These are phyloP conservation scores for Grosmannia clavigera DNA, from an alignment of 2,329 filamentous ascomycete genomes.

Conservation along the genomic window DNA sequence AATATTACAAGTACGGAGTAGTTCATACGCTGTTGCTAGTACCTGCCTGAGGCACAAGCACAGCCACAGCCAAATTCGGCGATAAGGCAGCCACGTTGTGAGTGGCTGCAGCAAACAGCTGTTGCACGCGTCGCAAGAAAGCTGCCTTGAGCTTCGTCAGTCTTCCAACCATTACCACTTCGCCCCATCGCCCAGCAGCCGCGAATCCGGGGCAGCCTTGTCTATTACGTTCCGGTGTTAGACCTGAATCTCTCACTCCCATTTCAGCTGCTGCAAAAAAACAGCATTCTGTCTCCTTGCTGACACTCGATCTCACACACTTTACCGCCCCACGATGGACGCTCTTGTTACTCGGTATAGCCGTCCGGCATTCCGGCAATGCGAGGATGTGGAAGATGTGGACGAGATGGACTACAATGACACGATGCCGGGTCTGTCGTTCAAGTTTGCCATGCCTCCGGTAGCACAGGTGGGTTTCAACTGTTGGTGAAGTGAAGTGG, in stretches of 20 bases:
- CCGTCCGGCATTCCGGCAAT: conserved; percentile 57
- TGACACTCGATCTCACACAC: too few species aligned
- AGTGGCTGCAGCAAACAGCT: conserved; percentile 2
- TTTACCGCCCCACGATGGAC: conserved; percentile 51
- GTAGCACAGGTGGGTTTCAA: conserved; percentile 58
- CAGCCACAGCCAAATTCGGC: background rate
- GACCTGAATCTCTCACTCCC: background rate
- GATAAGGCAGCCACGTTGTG: conserved; percentile 2
- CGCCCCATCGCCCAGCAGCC: background rate
- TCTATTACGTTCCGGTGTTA: background rate
- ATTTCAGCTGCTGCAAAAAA: background rate
- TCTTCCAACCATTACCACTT: background rate
- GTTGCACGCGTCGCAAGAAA: conserved; percentile 11
- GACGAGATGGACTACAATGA: conserved; percentile 64
- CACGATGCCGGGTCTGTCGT: conserved; percentile 61
- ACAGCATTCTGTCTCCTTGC: background rate
- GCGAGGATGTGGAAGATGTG: conserved; percentile 60
- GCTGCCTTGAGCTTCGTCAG: conserved; percentile 11
- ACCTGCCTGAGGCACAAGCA: too few species aligned
- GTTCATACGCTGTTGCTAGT: background rate
- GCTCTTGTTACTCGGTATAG: conserved; percentile 87
- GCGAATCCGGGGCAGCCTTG: background rate
- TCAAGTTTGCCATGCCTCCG: conserved; percentile 92
- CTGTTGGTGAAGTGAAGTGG: background rate
- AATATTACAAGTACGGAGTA: too few species aligned